Evolutionary conservation across 129 eudicot species (phyloP), one percentile per base, ranked within the genome.

Genomic region (Helianthus tuberosus): DNA sequence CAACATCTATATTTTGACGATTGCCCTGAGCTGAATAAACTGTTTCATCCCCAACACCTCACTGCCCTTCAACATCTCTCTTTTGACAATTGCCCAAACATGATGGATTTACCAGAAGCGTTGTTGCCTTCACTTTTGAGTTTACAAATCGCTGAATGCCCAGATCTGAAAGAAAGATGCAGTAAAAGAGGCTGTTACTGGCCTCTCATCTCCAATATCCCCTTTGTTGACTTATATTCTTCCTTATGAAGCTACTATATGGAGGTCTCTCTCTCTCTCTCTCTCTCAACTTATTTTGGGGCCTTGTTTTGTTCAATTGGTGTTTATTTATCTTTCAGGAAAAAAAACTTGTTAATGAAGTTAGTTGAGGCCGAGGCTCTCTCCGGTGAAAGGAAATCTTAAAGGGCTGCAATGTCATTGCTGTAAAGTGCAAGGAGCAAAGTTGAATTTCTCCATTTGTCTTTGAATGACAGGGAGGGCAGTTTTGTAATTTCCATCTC

Each of bases 101-200:
- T 67, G 46, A 53, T 8, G 12, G 48, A 63, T 32, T 14, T 55
- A 20, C 74, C 74, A 15, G 75, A 79, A 66, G 50, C 10, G 20
- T 29, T 47, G 79, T 54, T 79, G 36, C 73, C 73, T 61, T 50
- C 63, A 38, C 74, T 79, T 9, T 25, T 61, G 41, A 59, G 64
- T 15, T 50, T 79, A 27, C 9, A 5, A 9, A 64, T 79, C 41
- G 8, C 4, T 0, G 20, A 8, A 10, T 64, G 78, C 54, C 77
- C 78, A 46, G 48, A 47, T 46, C 32, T 61, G 23, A 20, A 53
- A 51, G 44, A 53, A 41, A 72, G 50, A 32, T 32, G 13, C 44
- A 52, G 68, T 7, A 53, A 15, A 61, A 23, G 66, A 72, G 74
- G 74, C 7, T 5, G 44, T 1, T 53, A 65, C 51, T 55, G 78